Base-by-base conservation (phyloP, 257 asterid genomes). In the Nicotiana benthamiana region DNA sequence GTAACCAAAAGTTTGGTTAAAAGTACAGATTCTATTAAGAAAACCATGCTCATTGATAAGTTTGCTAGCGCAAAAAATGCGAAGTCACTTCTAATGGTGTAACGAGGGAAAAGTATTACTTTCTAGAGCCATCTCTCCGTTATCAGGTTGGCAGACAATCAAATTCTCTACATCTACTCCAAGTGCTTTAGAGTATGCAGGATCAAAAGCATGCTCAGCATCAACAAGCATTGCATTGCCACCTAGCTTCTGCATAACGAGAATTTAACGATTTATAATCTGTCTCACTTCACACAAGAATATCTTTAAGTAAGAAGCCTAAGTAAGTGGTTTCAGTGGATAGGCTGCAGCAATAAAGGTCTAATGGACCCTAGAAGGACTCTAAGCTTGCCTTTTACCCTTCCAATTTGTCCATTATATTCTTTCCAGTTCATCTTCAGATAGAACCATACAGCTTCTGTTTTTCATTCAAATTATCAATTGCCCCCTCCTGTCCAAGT, bases 221-320 rank as follows among this genome's bases (percentile, higher is more conserved):
- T 96, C 99, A 84, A 96, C 99, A 81, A 96, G 97, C 99, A 96
- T 96, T 36, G 98, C 99, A 89, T 94, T 91, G 68, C 99, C 99
- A 61, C 99, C 99, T 52, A 90, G 90, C 81, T 87, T 96, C 98
- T 96, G 96, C 86, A 88, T n/a, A 77, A 57, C 66, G 62, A 86
- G 67, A 32, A 65, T 20, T 72, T 72, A 12, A 46, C 60, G 26
- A 24, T 18, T 74, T 74, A 24, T 48, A 74, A 48, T 46, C 34
- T 13, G n/a, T n/a, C 78, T 74, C 40, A 26, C 40, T 48, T 74
- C 10, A 78, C 36, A 32, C 46, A 46, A 17, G 59, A 52, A 77
- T 48, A 65, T 79, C 57, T 13, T 67, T 13, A 12, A 60, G 79
- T 70, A 80, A 72, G 66, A 75, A 75, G 60, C 51, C 60, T 32